A percentile compares a stretch with the other conserved stretches of the same genome.
These are phyloP conservation scores for Xylariaceae sp. DNA, from an alignment of 2,329 filamentous ascomycete species.

Conservation along the genomic window DNA sequence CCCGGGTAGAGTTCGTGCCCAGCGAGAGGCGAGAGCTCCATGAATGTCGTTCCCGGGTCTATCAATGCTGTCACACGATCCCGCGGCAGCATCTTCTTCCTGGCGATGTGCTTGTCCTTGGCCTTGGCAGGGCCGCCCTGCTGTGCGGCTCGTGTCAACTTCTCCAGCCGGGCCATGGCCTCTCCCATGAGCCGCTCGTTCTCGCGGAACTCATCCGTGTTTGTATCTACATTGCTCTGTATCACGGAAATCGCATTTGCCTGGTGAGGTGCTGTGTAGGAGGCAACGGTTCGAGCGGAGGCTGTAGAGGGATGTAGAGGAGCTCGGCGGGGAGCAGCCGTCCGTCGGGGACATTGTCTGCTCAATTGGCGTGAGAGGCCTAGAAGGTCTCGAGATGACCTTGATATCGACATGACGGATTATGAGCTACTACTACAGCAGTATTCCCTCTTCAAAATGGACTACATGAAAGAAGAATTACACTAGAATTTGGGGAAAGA, in stretches of 20 bases:
- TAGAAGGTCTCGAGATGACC: conserved; percentile 54
- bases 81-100: conserved; percentile 93
- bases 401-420: conserved; percentile 54
- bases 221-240: conserved; percentile 76
- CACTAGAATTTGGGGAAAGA: conserved; percentile 15
- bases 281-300: conserved; percentile 61
- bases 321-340: conserved; percentile 39
- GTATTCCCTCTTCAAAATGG: conserved; percentile 9
- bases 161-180: conserved; percentile 71
- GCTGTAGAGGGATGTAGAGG: conserved; percentile 28
- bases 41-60: conserved; percentile 86
- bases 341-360: conserved; percentile 43
- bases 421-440: conserved; percentile 18
- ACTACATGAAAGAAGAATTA: conserved; percentile 33
- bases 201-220: conserved; percentile 79
- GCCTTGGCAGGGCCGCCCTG: conserved; percentile 83
- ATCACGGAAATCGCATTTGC: conserved; percentile 83
- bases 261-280: conserved; percentile 81
- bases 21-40: conserved; percentile 93
- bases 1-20: conserved; percentile 85
- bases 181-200: conserved; percentile 81
- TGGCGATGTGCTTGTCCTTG: conserved; percentile 81
- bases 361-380: conserved; percentile 52
- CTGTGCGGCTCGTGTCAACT: conserved; percentile 74
- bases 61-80: conserved; percentile 87